Evolutionary conservation across 345 rosid species (phyloP), one percentile per base, ranked within the genome.

Genomic region (Pugionium dolabratum): DNA sequence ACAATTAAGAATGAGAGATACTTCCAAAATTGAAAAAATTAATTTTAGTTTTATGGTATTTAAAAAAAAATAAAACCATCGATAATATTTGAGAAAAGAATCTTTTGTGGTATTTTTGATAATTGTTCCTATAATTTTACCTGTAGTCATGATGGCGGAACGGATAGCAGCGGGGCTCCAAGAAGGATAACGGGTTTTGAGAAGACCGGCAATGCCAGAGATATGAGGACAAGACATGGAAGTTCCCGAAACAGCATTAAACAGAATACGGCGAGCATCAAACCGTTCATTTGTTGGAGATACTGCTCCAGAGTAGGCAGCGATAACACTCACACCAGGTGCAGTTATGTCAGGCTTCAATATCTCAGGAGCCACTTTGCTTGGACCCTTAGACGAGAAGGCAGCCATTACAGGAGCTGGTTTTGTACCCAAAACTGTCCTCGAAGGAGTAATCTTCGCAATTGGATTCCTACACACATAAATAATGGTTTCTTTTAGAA

Each of bases 171-270:
- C 86, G 31, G 94, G 93, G 73, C 84, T 85, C 97, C 97, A 91
- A 30, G 71, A 64, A 27, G 96, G 93, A 66, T 88, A 69, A 28
- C 86, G 82, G 52, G 83, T 79, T 74, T 82, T 85, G 36, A 91
- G 86, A 63, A 91, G 93, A 7, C 96, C 93, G 2, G 64, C 92
- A 50, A 86, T 66, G 28, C 96, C 96, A 2, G 97, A 79, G 66
- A 91, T 70, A 73, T 88, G 97, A 71, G 96, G 96, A 71, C 96
- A 86, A 2, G 96, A 88, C 97, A 88, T 91, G 5, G 96, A 88
- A 32, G 97, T 91, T 62, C 97, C 97, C 0, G 96, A 86, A 10
- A 59, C 35, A 2, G 79, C 77, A 70, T 81, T 82, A 71, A 62
- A 91, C 44, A 71, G 69, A 59, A 79, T 74, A 31, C 89, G 75